Base-by-base conservation (phyloP, 352 stramenopile species). In the Globisporangium lucens region DNA sequence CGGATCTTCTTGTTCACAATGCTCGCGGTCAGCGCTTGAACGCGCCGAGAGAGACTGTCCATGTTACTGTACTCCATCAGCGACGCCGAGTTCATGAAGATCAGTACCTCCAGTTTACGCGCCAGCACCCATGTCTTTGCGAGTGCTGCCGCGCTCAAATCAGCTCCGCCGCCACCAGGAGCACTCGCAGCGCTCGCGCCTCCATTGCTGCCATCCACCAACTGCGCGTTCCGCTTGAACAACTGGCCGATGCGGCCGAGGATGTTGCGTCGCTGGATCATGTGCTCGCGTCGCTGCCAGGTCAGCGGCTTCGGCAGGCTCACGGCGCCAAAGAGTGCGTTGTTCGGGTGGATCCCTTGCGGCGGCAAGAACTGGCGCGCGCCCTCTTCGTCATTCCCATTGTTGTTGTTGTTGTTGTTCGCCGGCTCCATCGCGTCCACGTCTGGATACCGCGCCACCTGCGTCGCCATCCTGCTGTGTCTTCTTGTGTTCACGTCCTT, bases 1-100 rank as follows among this genome's bases (percentile, higher is more conserved):
- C 87, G 82, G 59, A 93, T 95, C 65, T 92, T 91, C 75, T 91
- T 91, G 73, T 95, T 95, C 38, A 95, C 83, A 38, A 95, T 92
- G 53, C 84, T 77, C 12, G 83, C 78, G 3, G 87, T 93, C 22
- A 95, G 72, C 41, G 85, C 85, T 74, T 95, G 87, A 52, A 95
- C 83, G 57, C 87, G 87, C 6, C 87, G 84, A 29, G 82, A 72
- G 13, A 95, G 73, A 55, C 85, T 93, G 74, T 95, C 76, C 67
- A 89, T 73, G 68, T 95, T 95, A 36, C 71, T 76, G 69, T 93
- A 95, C 69, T 95, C 87, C 49, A 92, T 76, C 47, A 91, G 73
- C 64, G 85, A 93, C 15, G 87, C 85, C 67, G 87, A 91, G 75
- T 93, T 82, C 64, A 95, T 76, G 59, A 93, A 95, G 43, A 93